Base-by-base conservation (phyloP, 2,329 filamentous ascomycete genomes). In the Alternaria conjuncta region DNA sequence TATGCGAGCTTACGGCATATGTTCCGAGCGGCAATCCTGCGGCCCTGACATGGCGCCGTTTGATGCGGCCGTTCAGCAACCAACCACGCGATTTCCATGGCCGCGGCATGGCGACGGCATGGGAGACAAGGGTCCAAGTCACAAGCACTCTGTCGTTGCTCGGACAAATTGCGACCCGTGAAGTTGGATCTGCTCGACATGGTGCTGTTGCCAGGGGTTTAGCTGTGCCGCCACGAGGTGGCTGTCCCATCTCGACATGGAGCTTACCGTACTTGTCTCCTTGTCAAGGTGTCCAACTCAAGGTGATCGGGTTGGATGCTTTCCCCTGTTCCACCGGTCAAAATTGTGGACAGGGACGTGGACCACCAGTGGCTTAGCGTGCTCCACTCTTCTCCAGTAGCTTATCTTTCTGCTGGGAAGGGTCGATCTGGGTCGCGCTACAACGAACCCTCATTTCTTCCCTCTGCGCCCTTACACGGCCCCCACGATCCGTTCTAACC, bases 1-100 rank as follows among this genome's bases (percentile, higher is more conserved):
- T 49, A 67, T 63, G 64, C 66, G 62, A 68, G 65, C 69, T 71
- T 59, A 67, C 67, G 66, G 70, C 61, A 64, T 64, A 50, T 57
- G 53, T 63, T 59, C 66, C 62, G 64, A 56, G 56, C 68, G 62
- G 70, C 64, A 71, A 61, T 70, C 60, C 66, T 69, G 60, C 66
- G 57, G 64, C 62, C 63, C 61, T 67, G 68, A 50, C 56, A 66
- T 57, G 53, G 59, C 66, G 56, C 69, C 67, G 60, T 68, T 74
- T 71, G 66, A 67, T 49, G 68, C 63, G 64, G 47, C 70, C 67
- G 67, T 65, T 66, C 58, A 57, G 60, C 67, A 66, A 63, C 62
- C 65, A 63, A 65, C 65, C 57, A 70, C 58, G 63, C 60, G 55
- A 44, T 65, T 61, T 46, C 60, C 59, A 57, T 64, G 55, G 60